Evolutionary conservation across 352 stramenopile species (phyloP).

Genomic region (Phytopythium mirpurense): DNA sequence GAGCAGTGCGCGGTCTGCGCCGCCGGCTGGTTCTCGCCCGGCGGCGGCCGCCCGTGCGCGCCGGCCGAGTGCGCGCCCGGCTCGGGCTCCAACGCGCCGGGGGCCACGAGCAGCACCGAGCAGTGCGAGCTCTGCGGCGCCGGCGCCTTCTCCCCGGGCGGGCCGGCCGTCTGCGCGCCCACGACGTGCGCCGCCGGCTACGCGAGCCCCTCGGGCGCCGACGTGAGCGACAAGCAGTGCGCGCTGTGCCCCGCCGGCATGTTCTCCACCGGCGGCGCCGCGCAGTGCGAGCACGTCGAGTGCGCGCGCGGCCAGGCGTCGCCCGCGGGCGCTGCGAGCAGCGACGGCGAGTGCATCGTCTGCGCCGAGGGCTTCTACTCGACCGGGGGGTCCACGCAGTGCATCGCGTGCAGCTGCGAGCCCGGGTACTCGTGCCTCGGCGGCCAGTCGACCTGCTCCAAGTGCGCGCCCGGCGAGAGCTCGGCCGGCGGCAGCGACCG

Average conservation of each 20-base stretch:
- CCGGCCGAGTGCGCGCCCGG: constrained; percentile 22
- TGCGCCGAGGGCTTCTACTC: constrained; percentile 46
- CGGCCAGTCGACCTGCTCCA: constrained; percentile 24
- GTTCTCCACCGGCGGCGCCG: constrained; percentile 27
- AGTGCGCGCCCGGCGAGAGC: constrained; percentile 17
- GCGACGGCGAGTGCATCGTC: constrained; percentile 21
- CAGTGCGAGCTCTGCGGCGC: constrained; percentile 26
- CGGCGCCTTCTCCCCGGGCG: constrained; percentile 30
- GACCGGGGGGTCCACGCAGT: constrained; percentile 38
- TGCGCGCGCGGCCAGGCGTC: constrained; percentile 31
- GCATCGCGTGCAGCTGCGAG: constrained; percentile 32
- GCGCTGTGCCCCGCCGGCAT: constrained; percentile 26
- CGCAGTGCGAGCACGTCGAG: constrained; percentile 27
- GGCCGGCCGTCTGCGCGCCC: constrained; percentile 15
- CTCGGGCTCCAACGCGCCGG: constrained; percentile 21
- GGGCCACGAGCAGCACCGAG: constrained; percentile 21
- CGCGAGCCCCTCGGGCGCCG: constrained; percentile 30
- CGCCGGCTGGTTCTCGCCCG: constrained; percentile 30
- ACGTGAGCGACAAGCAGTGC: constrained; percentile 34
- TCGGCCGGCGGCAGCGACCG: constrained; percentile 25
- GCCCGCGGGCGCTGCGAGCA: constrained; percentile 20
- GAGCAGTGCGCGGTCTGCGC: constrained; percentile 23
- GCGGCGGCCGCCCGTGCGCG: constrained; percentile 20
- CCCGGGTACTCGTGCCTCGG: constrained; percentile 21
- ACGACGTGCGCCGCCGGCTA: constrained; percentile 30